Percentiles rank a stretch among this genome's conserved stretches.
These are phyloP conservation scores for Rhizopus sp. DNA, from an alignment of 371 early-diverging fungal species.

Conservation along the genomic window DNA sequence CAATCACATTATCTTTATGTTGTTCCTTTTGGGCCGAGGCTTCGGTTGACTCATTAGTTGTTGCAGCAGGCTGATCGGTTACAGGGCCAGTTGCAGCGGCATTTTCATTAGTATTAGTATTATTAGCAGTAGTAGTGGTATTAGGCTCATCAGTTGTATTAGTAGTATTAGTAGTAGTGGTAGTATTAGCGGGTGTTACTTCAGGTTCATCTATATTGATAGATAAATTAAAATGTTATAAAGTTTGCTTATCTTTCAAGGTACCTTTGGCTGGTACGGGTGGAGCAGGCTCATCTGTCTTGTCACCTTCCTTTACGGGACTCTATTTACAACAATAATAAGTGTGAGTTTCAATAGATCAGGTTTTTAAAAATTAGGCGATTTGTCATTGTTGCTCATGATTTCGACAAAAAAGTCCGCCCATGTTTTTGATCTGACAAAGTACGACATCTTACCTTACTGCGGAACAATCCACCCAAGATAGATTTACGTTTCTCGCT, in stretches of 20 bases:
- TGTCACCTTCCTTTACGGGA: constrained; percentile 22
- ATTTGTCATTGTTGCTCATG: background rate
- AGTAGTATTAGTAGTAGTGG: constrained; percentile 9
- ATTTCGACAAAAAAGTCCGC: background rate
- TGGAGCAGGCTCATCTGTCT: constrained; percentile 15
- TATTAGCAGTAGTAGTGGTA: constrained; percentile 7
- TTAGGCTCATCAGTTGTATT: constrained; percentile 6
- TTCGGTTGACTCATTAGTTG: constrained; percentile 9
- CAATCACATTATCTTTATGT: constrained; percentile 41
- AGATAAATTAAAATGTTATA: background rate
- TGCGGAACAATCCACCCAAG: constrained; percentile 26
- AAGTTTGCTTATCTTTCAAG: background rate
- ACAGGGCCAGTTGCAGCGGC: constrained; percentile 9
- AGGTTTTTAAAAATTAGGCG: no score
- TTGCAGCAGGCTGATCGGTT: background rate
- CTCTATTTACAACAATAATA: constrained; percentile 18
- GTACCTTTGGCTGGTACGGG: constrained; percentile 11
- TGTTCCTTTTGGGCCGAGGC: constrained; percentile 11
- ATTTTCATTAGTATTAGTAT: constrained; percentile 9
- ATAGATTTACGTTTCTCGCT: constrained; percentile 27
- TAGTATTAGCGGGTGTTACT: constrained; percentile 1
- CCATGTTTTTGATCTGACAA: constrained; percentile 15
- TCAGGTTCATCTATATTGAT: background rate
- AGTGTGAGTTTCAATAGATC: no score
- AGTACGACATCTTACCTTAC: constrained; percentile 21